phyloP scores from a whole-genome alignment of 192 early-diverging fungal genomes.

The Podila horticola region DNA sequence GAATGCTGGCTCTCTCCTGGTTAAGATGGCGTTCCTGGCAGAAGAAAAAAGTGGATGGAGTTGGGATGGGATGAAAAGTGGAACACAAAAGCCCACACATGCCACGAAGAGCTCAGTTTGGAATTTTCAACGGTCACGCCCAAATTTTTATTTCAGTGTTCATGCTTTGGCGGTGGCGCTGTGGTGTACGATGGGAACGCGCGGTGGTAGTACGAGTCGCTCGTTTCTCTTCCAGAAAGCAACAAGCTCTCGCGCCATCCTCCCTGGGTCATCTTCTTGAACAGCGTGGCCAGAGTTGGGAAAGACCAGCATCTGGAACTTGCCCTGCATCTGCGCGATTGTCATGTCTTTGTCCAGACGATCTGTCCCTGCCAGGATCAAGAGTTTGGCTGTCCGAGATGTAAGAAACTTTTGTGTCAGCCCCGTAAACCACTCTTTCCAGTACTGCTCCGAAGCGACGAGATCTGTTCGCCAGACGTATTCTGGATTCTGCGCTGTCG shows the following conservation, averaged over 20 bases:
- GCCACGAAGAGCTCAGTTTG: background rate
- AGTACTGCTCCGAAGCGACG: slow-evolving; percentile 69
- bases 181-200: background rate
- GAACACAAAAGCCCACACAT: background rate
- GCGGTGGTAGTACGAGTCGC: slow-evolving; percentile 61
- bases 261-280: slow-evolving; percentile 76
- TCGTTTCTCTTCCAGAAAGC: slow-evolving; percentile 78
- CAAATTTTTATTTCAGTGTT: slow-evolving; percentile 4
- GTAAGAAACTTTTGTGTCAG: slow-evolving; percentile 77
- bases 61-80: background rate
- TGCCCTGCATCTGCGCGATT: slow-evolving; percentile 88
- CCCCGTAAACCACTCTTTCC: slow-evolving; percentile 75
- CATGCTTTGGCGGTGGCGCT: background rate
- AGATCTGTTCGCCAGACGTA: slow-evolving; percentile 73
- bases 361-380: slow-evolving; percentile 80
- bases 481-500: slow-evolving; percentile 16
- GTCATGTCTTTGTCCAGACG: slow-evolving; percentile 78
- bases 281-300: slow-evolving; percentile 77
- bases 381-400: slow-evolving; percentile 67
- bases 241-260: slow-evolving; percentile 63
- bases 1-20: slow-evolving; percentile 3
- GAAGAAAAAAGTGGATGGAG: background rate
- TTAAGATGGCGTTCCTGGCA: slow-evolving; percentile 5
- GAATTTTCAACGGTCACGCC: background rate
- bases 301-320: slow-evolving; percentile 78